These are phyloP conservation scores for Mycena vitilis DNA, from an alignment of 768 basidiomycete species.

Conservation along the genomic window DNA sequence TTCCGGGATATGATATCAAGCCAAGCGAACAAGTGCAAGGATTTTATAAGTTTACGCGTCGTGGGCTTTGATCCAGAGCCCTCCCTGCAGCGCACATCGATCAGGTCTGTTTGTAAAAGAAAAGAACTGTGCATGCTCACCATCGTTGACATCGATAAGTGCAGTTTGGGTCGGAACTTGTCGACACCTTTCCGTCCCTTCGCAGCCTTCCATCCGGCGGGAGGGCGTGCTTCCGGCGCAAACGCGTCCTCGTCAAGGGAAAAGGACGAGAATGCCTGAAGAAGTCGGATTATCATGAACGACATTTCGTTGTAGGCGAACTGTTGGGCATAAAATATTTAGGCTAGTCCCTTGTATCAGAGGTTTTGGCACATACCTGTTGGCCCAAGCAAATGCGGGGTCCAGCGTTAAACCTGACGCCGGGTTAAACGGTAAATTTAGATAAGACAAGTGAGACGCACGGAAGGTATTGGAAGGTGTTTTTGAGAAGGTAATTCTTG, in stretches of 20 bases:
- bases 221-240: conserved; percentile 44
- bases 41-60: conserved; percentile 14
- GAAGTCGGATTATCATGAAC: conserved; percentile 47
- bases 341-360: neutral
- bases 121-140: conserved; percentile 5
- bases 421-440: no score
- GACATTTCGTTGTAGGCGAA: conserved; percentile 38
- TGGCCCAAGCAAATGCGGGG: conserved; percentile 61
- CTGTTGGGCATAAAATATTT: neutral
- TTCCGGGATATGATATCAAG: no score
- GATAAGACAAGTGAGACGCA: neutral
- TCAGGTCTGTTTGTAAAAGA: neutral
- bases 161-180: conserved; percentile 44
- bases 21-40: neutral
- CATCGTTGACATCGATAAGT: conserved; percentile 51
- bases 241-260: conserved; percentile 49
- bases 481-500: conserved; percentile 56
- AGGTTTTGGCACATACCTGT: conserved; percentile 42
- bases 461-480: conserved; percentile 64
- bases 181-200: conserved; percentile 49
- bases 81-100: conserved; percentile 10
- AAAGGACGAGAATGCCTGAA: conserved; percentile 54
- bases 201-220: conserved; percentile 48
- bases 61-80: conserved; percentile 23
- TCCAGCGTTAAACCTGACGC: conserved; percentile 46